These are phyloP conservation scores for Haemoproteus tartakovskyi DNA, from an alignment of 169 alveolate species.

Conservation along the genomic window DNA sequence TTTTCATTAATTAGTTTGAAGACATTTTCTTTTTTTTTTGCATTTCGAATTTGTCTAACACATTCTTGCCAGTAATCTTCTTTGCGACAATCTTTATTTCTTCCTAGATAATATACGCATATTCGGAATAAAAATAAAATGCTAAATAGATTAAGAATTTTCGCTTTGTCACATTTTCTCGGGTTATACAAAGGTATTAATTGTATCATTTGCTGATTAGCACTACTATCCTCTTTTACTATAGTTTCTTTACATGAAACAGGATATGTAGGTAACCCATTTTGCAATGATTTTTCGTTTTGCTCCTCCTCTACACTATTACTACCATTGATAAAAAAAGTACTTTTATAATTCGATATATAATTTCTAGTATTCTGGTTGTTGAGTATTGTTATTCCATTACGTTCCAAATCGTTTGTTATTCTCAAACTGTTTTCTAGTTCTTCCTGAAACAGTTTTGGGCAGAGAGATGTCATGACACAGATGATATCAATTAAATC, in stretches of 20 bases:
- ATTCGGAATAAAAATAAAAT: constrained; percentile 76
- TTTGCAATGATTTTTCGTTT: too few species aligned
- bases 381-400: background rate
- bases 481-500: constrained; percentile 74
- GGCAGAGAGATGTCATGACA: constrained; percentile 72
- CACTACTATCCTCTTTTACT: too few species aligned
- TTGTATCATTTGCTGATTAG: too few species aligned
- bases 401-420: constrained; percentile 2
- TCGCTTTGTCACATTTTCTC: constrained; percentile 22
- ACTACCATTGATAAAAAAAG: too few species aligned
- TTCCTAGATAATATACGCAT: constrained; percentile 76
- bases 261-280: too few species aligned
- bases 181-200: too few species aligned
- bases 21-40: constrained; percentile 47
- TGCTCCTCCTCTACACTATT: too few species aligned
- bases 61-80: constrained; percentile 78
- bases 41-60: constrained; percentile 45
- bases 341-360: too few species aligned
- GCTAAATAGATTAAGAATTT: constrained; percentile 67
- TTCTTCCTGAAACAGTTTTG: constrained; percentile 68
- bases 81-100: constrained; percentile 76
- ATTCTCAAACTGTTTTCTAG: constrained; percentile 20
- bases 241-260: too few species aligned
- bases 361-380: too few species aligned
- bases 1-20: constrained; percentile 63